Percentiles rank a stretch among this genome's conserved stretches.
phyloP scores from a whole-genome alignment of 2,329 filamentous ascomycete genomes.

The Cladosporium cucumerinum region DNA sequence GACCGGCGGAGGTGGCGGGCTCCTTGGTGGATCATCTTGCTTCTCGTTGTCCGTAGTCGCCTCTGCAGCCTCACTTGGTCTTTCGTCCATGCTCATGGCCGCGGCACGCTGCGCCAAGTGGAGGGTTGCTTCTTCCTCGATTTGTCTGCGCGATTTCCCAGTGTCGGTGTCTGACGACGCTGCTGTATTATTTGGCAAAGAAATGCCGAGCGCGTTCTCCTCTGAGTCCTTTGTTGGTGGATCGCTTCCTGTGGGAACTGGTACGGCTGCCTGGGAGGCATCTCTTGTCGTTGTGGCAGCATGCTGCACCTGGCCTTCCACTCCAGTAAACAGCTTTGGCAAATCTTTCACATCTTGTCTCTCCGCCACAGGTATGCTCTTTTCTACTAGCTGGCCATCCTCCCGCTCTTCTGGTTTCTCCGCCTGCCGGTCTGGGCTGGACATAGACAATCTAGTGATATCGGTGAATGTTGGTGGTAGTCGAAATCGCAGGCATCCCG shows the following conservation, averaged over 20 bases:
- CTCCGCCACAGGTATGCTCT: neutral
- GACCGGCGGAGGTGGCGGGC: conserved; percentile 31
- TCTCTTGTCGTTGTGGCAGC: conserved; percentile 13
- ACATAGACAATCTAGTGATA: conserved; percentile 26
- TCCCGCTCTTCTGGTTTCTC: conserved; percentile 20
- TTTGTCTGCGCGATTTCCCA: conserved; percentile 15
- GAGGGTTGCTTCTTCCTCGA: conserved; percentile 31
- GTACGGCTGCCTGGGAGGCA: conserved; percentile 15
- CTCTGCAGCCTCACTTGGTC: conserved; percentile 6
- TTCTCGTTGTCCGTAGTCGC: conserved; percentile 17
- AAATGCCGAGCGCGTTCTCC: neutral
- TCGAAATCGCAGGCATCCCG: conserved; percentile 9
- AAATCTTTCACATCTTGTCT: neutral
- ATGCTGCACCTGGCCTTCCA: conserved; percentile 16
- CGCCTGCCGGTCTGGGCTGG: conserved; percentile 21
- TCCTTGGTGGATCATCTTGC: conserved; percentile 21
- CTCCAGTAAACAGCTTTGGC: neutral
- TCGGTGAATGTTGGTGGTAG: neutral
- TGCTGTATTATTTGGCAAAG: neutral
- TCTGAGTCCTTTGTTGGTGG: neutral
- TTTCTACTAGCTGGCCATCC: conserved; percentile 20
- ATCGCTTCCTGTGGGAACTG: neutral
- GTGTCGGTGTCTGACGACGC: neutral
- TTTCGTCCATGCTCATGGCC: conserved; percentile 23
- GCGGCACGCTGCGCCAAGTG: conserved; percentile 31